Base-by-base conservation (phyloP, 2,329 filamentous ascomycete genomes). In the Arthrobotrys megalospora region DNA sequence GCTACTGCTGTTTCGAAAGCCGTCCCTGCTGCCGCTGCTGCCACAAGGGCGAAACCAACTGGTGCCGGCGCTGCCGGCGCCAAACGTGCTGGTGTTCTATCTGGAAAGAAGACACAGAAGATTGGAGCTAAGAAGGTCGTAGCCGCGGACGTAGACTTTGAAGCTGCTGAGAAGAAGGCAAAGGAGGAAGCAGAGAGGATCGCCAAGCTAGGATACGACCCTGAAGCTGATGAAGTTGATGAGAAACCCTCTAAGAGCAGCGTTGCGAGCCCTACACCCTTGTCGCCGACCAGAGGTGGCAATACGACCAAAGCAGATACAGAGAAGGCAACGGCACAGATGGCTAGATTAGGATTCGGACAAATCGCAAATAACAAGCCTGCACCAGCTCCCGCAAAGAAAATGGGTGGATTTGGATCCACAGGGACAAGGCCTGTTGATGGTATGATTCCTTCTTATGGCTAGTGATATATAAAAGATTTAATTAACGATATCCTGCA, bases 121-220 rank as follows among this genome's bases (percentile, higher is more conserved):
- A 88, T 98, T 10, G 96, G 95, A 41, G 95, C 91, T 32, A 98
- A 98, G 89, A 98, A 98, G 87, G 89, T 97, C 38, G 89, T 88
- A 2, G 88, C 87, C 53, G 77, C 67, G 11, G 80, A 81, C 41
- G 72, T 76, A 16, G 79, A 79, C 28, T 99, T 99, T 82, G 96
- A 99, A 80, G 96, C 95, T 84, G 96, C 94, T 2, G 96, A 99
- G 87, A 93, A 93, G 85, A 97, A 96, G 86, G 96, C 96, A 50
- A 97, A 95, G 85, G 96, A 98, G 85, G 96, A 99, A 85, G 96
- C 94, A 1, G 96, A 98, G 85, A 91, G 96, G 81, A 96, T 97
- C 83, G 94, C 92, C 84, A 97, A 97, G 86, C 87, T 99, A 21
- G 96, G 96, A 45, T 99, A 99, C 83, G 94, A 99, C 82, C 93